phyloP scores from a whole-genome alignment of 1,284 basidiomycete genomes.

The Mycena citricolor region DNA sequence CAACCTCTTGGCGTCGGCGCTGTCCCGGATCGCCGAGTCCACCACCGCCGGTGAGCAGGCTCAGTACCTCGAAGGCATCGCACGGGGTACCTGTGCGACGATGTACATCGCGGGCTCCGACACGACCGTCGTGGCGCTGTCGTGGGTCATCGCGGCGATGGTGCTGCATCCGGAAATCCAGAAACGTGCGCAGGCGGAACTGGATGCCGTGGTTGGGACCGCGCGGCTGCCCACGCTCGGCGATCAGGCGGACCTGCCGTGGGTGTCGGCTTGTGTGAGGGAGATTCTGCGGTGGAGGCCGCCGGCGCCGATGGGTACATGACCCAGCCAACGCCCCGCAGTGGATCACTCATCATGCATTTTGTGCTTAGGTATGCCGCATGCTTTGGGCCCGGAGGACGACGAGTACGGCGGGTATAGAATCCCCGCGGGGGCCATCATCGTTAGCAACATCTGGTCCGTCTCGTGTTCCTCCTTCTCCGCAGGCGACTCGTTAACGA shows the following conservation, averaged over 20 bases:
- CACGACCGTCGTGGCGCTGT: too few relatives aligned
- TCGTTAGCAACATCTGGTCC: constrained; percentile 39
- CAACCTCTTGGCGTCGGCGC: too few relatives aligned
- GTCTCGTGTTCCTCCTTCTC: constrained; percentile 10
- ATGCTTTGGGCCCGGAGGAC: constrained; percentile 21
- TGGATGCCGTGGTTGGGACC: background rate
- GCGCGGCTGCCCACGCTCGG: background rate
- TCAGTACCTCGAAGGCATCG: constrained; percentile 8
- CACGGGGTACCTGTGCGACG: constrained; percentile 9
- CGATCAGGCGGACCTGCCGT: background rate
- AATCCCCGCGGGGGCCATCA: constrained; percentile 38
- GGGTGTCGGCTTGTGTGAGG: background rate
- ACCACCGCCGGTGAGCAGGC: too few relatives aligned
- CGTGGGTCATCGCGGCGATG: background rate
- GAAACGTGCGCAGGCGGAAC: background rate
- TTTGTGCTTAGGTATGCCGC: background rate
- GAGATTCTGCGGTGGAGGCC: background rate
- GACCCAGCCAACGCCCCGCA: too few relatives aligned
- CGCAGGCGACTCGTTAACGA: too few relatives aligned
- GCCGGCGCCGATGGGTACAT: background rate
- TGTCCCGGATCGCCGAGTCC: too few relatives aligned
- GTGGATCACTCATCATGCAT: background rate
- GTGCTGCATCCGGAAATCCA: background rate
- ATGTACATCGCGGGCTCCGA: too few relatives aligned
- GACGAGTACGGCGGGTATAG: constrained; percentile 36